phyloP scores from a whole-genome alignment of 805 yeast genomes.

The Ogataea methylovora region DNA sequence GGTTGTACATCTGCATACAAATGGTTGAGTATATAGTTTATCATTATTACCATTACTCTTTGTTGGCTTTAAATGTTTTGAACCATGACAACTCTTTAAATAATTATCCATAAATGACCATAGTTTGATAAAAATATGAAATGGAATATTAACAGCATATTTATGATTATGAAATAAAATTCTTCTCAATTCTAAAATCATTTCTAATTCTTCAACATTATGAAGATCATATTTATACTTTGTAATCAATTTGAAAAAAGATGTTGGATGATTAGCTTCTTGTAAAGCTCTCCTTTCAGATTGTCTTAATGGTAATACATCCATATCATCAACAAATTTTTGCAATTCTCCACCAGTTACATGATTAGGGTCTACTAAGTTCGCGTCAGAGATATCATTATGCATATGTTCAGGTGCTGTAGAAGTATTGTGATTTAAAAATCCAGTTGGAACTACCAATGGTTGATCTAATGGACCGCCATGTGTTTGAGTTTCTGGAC shows the following conservation, averaged over 20 bases:
- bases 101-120: slow-evolving; percentile 2
- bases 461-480: too few species aligned
- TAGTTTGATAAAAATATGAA: slow-evolving; percentile 1
- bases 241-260: not conserved
- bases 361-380: too few species aligned
- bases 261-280: not conserved
- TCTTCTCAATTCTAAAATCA: not conserved
- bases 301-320: slow-evolving; percentile 1
- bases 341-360: not conserved
- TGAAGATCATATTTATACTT: not conserved
- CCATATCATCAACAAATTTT: not conserved
- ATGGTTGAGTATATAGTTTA: not conserved
- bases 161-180: not conserved
- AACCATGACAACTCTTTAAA: slow-evolving; percentile 2
- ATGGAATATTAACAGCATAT: not conserved
- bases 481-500: too few species aligned
- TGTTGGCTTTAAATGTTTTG: slow-evolving; percentile 1
- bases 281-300: not conserved
- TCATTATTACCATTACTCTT: not conserved
- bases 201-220: slow-evolving; percentile 1
- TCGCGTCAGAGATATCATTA: too few species aligned
- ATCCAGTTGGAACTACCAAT: too few species aligned
- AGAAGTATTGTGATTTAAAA: too few species aligned
- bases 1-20: slow-evolving; percentile 2
- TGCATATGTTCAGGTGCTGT: too few species aligned